Base-by-base conservation (phyloP, 2,329 filamentous ascomycete genomes). In the Davidsoniella eucalypti region DNA sequence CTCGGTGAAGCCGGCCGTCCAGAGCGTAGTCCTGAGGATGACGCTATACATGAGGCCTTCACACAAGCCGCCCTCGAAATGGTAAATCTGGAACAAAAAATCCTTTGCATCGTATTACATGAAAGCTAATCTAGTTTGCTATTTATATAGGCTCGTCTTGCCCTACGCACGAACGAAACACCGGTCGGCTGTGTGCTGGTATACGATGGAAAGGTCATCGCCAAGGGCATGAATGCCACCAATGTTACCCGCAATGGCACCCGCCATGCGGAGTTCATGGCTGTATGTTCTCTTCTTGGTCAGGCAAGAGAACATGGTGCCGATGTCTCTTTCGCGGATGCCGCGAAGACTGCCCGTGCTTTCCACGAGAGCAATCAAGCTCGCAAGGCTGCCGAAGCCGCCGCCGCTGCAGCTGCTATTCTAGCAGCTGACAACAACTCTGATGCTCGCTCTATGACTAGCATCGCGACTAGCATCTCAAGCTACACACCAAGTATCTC, bases 131-230 rank as follows among this genome's bases (percentile, higher is more conserved):
- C 41, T 23, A 14, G 14, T 47, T 14, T 46, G 44, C 5, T 21
- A 40, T 38, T 7, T 44, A 17, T 26, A 5, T 51, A 94, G 86
- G 92, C 87, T 52, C 82, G 90, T 59, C 76, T 87, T 56, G 92
- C 93, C 18, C 76, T 98, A 45, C 69, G 70, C 57, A 84, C 78
- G 54, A 88, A 94, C 58, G 92, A 98, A 68, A 96, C 93, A 1
- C 92, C 92, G 1, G 92, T 98, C 17, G 93, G 92, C 45, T 98
- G 92, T 64, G 87, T 98, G 29, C 80, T 98, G 49, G 88, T 96
- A 18, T 76, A 87, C 61, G 67, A 85, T 25, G 81, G 79, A 56
- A 72, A 78, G 57, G 74, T 95, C 55, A 87, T 98, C 56, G 88
- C 86, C 40, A 76, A 75, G 55, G 92, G 92, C 55, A 95, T 95